These are phyloP conservation scores for Phyllosticta paracitricarpa DNA, from an alignment of 2,329 filamentous ascomycete species.

Conservation along the genomic window DNA sequence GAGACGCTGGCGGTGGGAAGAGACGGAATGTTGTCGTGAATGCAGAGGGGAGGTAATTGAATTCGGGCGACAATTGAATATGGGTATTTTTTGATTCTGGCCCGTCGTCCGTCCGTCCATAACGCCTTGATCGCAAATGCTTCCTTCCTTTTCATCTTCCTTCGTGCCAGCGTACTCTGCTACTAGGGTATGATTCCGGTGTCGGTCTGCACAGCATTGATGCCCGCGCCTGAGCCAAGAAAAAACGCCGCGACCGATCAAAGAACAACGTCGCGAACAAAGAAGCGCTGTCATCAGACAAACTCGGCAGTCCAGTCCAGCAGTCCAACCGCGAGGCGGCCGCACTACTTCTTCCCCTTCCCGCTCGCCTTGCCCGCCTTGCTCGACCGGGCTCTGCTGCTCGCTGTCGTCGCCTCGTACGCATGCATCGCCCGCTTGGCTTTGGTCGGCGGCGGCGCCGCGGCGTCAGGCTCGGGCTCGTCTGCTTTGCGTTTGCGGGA, in stretches of 20 bases:
- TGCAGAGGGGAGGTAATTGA: no score
- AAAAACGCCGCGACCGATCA: no score
- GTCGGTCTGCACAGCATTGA: background rate
- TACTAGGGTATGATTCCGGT: background rate
- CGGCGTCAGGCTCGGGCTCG: slow-evolving; percentile 16
- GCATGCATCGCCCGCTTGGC: slow-evolving; percentile 24
- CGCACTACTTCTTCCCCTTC: background rate
- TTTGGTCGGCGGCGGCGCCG: slow-evolving; percentile 12
- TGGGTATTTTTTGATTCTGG: no score
- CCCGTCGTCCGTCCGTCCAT: background rate
- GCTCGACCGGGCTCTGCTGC: slow-evolving; percentile 20
- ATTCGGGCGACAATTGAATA: no score
- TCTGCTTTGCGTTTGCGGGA: slow-evolving; percentile 24
- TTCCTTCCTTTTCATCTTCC: background rate
- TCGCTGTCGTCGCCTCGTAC: slow-evolving; percentile 27
- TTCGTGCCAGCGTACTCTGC: background rate
- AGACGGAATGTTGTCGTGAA: no score
- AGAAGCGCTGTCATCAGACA: background rate
- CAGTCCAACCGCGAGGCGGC: background rate
- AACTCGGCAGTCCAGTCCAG: no score
- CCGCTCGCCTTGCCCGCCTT: slow-evolving; percentile 2
- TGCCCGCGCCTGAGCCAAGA: no score
- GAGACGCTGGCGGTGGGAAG: background rate
- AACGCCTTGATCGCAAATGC: background rate
- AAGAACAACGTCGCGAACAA: background rate